Evolutionary conservation across 208 protist species (phyloP).

Genomic region (Crithidia mellificae): DNA sequence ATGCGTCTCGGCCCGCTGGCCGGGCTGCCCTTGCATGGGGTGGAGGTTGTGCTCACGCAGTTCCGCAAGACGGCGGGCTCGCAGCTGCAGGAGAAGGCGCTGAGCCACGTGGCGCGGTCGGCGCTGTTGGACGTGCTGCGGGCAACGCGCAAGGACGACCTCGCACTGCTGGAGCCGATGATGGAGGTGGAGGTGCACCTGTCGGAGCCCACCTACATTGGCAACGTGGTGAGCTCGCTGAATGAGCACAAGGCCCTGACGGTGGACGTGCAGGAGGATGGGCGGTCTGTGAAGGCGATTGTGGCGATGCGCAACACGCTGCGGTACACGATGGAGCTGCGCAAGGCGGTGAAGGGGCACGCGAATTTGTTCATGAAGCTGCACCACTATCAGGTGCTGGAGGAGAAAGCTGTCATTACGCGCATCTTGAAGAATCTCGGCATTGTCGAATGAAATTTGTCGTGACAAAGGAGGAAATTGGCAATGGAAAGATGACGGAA

Average conservation of each 20-base stretch:
- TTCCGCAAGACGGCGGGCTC: conserved; percentile 59
- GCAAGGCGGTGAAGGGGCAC: conserved; percentile 86
- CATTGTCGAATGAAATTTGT: conserved; percentile 38
- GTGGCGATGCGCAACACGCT: conserved; percentile 86
- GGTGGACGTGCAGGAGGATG: conserved; percentile 83
- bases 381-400: conserved; percentile 72
- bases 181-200: conserved; percentile 89
- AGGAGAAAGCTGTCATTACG: conserved; percentile 73
- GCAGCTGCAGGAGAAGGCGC: conserved; percentile 44
- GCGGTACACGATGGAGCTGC: conserved; percentile 86
- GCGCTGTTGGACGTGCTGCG: conserved; percentile 54
- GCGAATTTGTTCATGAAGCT: conserved; percentile 77
- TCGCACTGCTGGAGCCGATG: conserved; percentile 83
- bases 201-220: conserved; percentile 71
- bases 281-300: conserved; percentile 68
- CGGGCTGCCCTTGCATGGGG: conserved; percentile 74
- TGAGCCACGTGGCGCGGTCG: conserved; percentile 54
- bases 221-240: conserved; percentile 72
- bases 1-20: conserved; percentile 65
- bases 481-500: too few relatives aligned
- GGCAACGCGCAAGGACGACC: conserved; percentile 30
- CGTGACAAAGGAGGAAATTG: not conserved
- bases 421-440: conserved; percentile 85
- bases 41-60: conserved; percentile 59
- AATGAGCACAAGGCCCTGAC: conserved; percentile 80